A percentile compares a stretch with the other conserved stretches of the same genome.
Evolutionary conservation across 495 filamentous ascomycete species (phyloP).

Genomic region (Aspergillus ellipticus): DNA sequence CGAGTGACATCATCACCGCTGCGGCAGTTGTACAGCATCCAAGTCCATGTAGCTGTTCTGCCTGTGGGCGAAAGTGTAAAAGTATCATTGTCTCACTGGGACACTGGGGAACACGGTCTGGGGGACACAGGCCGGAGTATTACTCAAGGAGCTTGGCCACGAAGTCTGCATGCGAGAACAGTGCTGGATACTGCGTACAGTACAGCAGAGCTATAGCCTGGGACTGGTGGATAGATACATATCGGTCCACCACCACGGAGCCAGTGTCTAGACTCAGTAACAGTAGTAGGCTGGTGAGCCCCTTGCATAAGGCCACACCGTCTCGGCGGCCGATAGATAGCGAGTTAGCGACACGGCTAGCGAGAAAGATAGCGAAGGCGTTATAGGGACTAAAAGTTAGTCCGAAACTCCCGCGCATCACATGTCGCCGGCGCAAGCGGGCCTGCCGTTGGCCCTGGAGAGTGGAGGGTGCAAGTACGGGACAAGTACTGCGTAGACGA

Average conservation of each 20-base stretch:
- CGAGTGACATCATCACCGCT: conserved; percentile 1
- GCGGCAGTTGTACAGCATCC: not conserved
- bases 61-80: not conserved
- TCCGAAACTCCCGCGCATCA: conserved; percentile 1
- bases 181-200: not conserved
- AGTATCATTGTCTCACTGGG: not conserved
- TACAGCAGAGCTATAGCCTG: not conserved
- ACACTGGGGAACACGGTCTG: too few species aligned
- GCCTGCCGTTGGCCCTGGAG: not conserved
- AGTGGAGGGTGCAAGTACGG: too few species aligned
- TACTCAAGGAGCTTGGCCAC: not conserved
- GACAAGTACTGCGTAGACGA: too few species aligned
- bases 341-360: too few species aligned
- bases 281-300: not conserved
- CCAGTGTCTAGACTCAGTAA: not conserved
- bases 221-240: not conserved
- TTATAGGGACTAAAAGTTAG: not conserved
- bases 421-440: not conserved
- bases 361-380: too few species aligned
- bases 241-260: not conserved
- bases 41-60: not conserved
- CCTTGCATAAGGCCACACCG: conserved; percentile 2
- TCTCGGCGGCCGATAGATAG: not conserved
- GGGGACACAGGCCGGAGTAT: not conserved
- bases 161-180: not conserved